A percentile compares a stretch with the other conserved stretches of the same genome.
These are phyloP conservation scores for Phytopythium delawarense DNA, from an alignment of 352 stramenopile genomes.

Conservation along the genomic window DNA sequence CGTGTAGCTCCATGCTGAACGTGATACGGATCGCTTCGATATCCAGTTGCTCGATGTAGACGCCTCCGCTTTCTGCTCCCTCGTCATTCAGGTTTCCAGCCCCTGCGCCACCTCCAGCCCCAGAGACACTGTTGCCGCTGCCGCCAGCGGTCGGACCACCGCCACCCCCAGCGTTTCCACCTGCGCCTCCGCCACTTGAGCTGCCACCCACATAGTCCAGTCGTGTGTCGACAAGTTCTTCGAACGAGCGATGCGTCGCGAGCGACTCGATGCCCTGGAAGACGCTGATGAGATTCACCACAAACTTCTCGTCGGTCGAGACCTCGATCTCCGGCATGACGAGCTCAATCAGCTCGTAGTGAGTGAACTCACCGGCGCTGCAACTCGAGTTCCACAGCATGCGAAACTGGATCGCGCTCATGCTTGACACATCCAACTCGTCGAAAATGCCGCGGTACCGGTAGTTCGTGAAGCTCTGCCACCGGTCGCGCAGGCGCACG, in stretches of 20 bases:
- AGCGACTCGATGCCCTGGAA: conserved; percentile 83
- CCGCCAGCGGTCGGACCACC: conserved; percentile 18
- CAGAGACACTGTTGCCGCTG: conserved; percentile 4
- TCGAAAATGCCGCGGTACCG: conserved; percentile 80
- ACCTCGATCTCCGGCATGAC: conserved; percentile 88
- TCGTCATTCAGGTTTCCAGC: conserved; percentile 14
- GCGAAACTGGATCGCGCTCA: conserved; percentile 80
- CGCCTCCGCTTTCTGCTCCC: conserved; percentile 38
- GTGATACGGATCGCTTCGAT: conserved; percentile 83
- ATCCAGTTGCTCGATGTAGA: conserved; percentile 87
- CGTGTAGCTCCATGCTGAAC: conserved; percentile 86
- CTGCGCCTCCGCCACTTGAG: conserved; percentile 14
- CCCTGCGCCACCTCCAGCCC: neutral
- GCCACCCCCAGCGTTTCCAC: conserved; percentile 15
- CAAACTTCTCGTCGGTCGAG: conserved; percentile 88
- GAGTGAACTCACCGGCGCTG: conserved; percentile 71
- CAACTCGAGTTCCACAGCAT: conserved; percentile 86
- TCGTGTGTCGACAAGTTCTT: conserved; percentile 77
- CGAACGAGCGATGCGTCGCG: conserved; percentile 68
- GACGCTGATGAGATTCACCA: conserved; percentile 86
- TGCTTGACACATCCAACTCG: conserved; percentile 57
- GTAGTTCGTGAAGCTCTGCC: conserved; percentile 82
- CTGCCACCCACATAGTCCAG: conserved; percentile 46
- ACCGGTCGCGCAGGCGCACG: conserved; percentile 78
- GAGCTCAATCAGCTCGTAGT: conserved; percentile 85